A percentile compares a stretch with the other conserved stretches of the same genome.
These are phyloP conservation scores for Cryphonectria parasitica DNA, from an alignment of 2,329 filamentous ascomycete genomes.

Conservation along the genomic window DNA sequence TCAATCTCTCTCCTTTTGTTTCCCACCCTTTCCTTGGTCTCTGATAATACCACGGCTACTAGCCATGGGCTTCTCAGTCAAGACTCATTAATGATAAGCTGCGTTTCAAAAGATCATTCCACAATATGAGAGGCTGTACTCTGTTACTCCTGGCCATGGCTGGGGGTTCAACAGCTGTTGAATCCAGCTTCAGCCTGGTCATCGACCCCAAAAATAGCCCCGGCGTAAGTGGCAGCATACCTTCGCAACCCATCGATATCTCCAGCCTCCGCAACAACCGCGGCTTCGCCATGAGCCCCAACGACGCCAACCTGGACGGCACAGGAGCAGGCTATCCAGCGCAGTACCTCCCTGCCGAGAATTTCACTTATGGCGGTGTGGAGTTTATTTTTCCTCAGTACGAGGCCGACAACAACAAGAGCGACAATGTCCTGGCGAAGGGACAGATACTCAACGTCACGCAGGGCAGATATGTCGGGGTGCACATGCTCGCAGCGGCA, in stretches of 20 bases:
- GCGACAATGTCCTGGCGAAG: conserved; percentile 31
- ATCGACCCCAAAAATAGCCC: conserved; percentile 28
- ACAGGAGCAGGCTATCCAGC: conserved; percentile 29
- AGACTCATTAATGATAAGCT: too few species aligned
- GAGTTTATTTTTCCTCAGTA: conserved; percentile 30
- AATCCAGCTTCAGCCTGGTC: conserved; percentile 14
- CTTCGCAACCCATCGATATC: conserved; percentile 27
- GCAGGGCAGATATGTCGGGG: conserved; percentile 27
- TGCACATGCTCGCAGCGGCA: conserved; percentile 31
- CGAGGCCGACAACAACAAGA: conserved; percentile 18
- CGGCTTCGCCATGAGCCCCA: conserved; percentile 27
- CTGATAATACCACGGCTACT: too few species aligned
- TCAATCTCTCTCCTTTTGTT: neutral
- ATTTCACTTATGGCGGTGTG: conserved; percentile 31
- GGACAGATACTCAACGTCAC: conserved; percentile 29
- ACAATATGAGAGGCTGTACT: conserved; percentile 1
- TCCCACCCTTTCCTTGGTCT: neutral
- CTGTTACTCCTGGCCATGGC: neutral
- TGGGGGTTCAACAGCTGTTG: conserved; percentile 1
- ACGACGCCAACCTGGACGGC: conserved; percentile 32
- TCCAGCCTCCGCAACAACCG: conserved; percentile 29
- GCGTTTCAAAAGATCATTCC: neutral
- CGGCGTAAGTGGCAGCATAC: conserved; percentile 16
- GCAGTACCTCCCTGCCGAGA: conserved; percentile 27
- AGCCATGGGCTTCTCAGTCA: neutral